phyloP scores from a whole-genome alignment of 805 yeast species.

The Brettanomyces custersianus region DNA sequence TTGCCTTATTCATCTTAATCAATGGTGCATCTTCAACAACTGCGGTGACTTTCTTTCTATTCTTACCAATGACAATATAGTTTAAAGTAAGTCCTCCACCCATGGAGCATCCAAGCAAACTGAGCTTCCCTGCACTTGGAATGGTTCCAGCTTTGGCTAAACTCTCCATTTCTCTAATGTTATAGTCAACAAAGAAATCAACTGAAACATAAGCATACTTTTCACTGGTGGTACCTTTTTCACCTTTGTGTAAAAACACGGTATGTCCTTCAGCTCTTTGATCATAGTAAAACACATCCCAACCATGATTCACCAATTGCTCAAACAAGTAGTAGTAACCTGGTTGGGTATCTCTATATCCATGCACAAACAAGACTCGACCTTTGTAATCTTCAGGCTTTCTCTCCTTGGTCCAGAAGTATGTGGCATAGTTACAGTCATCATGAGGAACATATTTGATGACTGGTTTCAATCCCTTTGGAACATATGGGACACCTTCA shows the following conservation, averaged over 20 bases:
- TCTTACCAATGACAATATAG: conserved; percentile 49
- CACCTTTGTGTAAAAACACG: conserved; percentile 36
- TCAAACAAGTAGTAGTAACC: conserved; percentile 48
- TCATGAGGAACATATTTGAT: conserved; percentile 8
- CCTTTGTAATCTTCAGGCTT: conserved; percentile 30
- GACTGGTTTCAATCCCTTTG: conserved; percentile 4
- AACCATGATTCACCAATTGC: conserved; percentile 41
- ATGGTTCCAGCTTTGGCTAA: conserved; percentile 5
- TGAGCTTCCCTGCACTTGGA: conserved; percentile 29
- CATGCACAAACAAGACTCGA: conserved; percentile 56
- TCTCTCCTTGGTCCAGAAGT: conserved; percentile 8
- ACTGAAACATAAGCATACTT: conserved; percentile 47
- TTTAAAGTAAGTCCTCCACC: conserved; percentile 69
- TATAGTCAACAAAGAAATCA: conserved; percentile 43
- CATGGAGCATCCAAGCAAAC: conserved; percentile 67
- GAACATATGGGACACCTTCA: not conserved
- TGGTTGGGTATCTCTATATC: conserved; percentile 53
- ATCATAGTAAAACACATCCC: conserved; percentile 59
- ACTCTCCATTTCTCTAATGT: conserved; percentile 26
- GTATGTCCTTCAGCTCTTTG: conserved; percentile 74
- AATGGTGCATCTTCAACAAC: conserved; percentile 53
- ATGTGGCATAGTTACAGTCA: conserved; percentile 17
- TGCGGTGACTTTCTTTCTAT: conserved; percentile 36
- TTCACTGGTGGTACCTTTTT: conserved; percentile 51
- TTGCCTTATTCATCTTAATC: conserved; percentile 45